Percentiles rank a stretch among this genome's conserved stretches.
phyloP scores from a whole-genome alignment of 2,329 filamentous ascomycete genomes.

The Alternaria atra region DNA sequence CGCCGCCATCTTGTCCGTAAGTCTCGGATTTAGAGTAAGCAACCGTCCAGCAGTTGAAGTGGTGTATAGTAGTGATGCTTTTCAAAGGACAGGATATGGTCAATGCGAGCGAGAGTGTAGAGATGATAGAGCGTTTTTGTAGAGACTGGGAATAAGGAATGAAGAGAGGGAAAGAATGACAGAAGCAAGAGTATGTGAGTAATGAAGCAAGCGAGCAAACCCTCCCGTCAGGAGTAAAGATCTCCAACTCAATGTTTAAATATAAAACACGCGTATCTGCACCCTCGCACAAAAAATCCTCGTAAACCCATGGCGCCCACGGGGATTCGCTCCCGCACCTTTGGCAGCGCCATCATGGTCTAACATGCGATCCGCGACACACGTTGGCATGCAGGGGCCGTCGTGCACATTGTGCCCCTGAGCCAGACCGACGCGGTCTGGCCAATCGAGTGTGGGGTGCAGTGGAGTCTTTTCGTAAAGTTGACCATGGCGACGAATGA shows the following conservation, averaged over 20 bases:
- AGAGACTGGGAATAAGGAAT: constrained; percentile 7
- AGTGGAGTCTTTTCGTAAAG: constrained; percentile 26
- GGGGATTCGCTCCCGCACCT: constrained; percentile 26
- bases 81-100: constrained; percentile 4
- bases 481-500: constrained; percentile 23
- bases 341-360: constrained; percentile 12
- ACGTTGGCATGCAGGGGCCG: constrained; percentile 30
- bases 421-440: constrained; percentile 27
- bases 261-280: constrained; percentile 25
- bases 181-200: constrained; percentile 6
- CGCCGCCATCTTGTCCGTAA: constrained; percentile 34
- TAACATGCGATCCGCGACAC: constrained; percentile 20
- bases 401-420: constrained; percentile 34
- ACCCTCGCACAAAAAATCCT: constrained; percentile 29
- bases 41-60: constrained; percentile 47
- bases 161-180: constrained; percentile 1
- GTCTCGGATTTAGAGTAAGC: constrained; percentile 12
- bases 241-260: constrained; percentile 23
- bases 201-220: constrained; percentile 6
- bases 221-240: constrained; percentile 12
- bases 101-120: constrained; percentile 11
- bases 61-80: neutral
- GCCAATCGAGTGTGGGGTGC: constrained; percentile 29
- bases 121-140: constrained; percentile 3
- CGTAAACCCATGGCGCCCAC: constrained; percentile 27